Base-by-base conservation (phyloP, 2,329 filamentous ascomycete genomes). In the Penicillium decumbens region DNA sequence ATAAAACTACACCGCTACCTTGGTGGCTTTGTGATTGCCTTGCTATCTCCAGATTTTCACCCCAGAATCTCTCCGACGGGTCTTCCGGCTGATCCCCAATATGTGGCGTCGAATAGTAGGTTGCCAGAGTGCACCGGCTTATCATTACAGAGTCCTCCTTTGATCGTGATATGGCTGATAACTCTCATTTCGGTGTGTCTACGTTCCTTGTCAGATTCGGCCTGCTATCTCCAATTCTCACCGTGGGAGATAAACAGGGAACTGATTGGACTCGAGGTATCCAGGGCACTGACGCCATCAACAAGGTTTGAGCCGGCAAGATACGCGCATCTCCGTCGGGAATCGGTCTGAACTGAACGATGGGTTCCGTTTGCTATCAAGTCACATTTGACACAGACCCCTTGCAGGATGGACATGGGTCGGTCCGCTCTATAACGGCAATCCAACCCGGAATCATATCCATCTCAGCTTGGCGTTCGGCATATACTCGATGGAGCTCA, bases 31-130 rank as follows among this genome's bases (percentile, higher is more conserved):
- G n/a, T 27, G 13, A 42, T 15, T 30, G 23, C 10, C 27, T 37
- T 46, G 25, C 46, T 54, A 60, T 60, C 57, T 60, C 58, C 56
- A 56, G 56, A 50, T 57, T 57, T 51, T 39, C 38, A 56, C 58
- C 58, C 58, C 56, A 51, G 57, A 49, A 39, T 54, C 27, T 41
- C 42, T 40, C 42, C 33, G 46, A 45, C 43, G 45, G 47, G 52
- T 42, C 46, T 50, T 42, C 48, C 56, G 49, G 54, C 41, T 32
- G 53, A 60, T 59, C 55, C 43, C 42, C 45, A n/a, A 37, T n/a
- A 13, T 24, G 29, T 44, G 43, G 39, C 38, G 42, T 42, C 40
- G 15, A 47, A 43, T 43, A 9, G 37, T 23, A 27, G 32, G 3
- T 20, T 27, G 20, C 24, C 43, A 37, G 39, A 25, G 20, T 27